Percentiles rank a stretch among this genome's conserved stretches.
These are phyloP conservation scores for Leccinellum albellum DNA, from an alignment of 768 basidiomycete genomes.

Conservation along the genomic window DNA sequence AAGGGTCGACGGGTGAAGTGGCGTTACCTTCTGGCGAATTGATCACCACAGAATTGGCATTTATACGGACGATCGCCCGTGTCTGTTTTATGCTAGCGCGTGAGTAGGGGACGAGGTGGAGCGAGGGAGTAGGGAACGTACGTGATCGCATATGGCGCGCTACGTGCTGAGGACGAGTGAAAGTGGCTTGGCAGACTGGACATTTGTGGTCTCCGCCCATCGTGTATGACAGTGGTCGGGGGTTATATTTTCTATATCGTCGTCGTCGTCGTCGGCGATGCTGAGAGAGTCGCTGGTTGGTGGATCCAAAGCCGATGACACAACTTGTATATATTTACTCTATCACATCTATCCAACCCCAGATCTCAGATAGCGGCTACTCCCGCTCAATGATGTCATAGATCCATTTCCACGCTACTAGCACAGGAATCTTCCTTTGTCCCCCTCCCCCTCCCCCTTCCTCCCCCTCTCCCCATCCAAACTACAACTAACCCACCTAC, in stretches of 20 bases:
- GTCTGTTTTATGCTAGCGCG: slow-evolving; percentile 41
- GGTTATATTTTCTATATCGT: neutral
- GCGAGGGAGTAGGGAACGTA: slow-evolving; percentile 41
- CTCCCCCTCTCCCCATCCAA: neutral
- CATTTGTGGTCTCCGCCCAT: slow-evolving; percentile 88
- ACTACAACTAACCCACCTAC: neutral
- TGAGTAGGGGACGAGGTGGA: slow-evolving; percentile 19
- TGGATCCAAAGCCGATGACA: slow-evolving; percentile 32
- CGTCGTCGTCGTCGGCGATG: slow-evolving; percentile 10
- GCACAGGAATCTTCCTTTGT: neutral
- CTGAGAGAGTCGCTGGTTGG: slow-evolving; percentile 20
- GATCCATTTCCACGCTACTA: slow-evolving; percentile 6
- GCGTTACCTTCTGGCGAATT: slow-evolving; percentile 76
- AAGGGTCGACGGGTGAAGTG: slow-evolving; percentile 2
- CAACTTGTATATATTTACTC: slow-evolving; percentile 38
- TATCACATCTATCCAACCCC: slow-evolving; percentile 25
- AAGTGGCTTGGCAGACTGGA: slow-evolving; percentile 82
- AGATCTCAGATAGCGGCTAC: slow-evolving; percentile 34
- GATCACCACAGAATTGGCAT: slow-evolving; percentile 84
- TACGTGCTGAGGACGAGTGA: slow-evolving; percentile 87
- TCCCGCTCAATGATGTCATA: slow-evolving; percentile 32
- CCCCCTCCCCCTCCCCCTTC: neutral
- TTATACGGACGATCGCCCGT: slow-evolving; percentile 90
- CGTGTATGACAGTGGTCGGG: neutral
- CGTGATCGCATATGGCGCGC: slow-evolving; percentile 88